phyloP scores from a whole-genome alignment of 805 yeast genomes.

The Barnettozyma californica region DNA sequence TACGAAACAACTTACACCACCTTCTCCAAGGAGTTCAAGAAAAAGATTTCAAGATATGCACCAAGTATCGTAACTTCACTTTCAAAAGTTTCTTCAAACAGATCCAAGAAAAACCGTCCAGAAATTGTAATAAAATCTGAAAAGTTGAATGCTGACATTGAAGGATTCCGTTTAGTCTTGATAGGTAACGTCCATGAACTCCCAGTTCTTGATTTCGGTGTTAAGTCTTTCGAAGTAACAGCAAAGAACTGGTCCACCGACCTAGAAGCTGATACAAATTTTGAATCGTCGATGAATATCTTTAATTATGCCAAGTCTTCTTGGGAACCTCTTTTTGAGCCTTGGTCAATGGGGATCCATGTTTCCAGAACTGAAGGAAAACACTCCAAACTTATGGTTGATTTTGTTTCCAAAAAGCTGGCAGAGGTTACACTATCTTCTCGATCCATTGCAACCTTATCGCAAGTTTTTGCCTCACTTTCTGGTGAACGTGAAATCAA shows the following conservation, averaged over 20 bases:
- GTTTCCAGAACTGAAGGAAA: slow-evolving; percentile 46
- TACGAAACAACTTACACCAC: slow-evolving; percentile 26
- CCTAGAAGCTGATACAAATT: slow-evolving; percentile 57
- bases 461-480: slow-evolving; percentile 59
- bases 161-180: slow-evolving; percentile 74
- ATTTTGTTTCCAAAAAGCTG: slow-evolving; percentile 65
- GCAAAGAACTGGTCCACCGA: slow-evolving; percentile 88
- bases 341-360: slow-evolving; percentile 76
- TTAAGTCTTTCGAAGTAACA: slow-evolving; percentile 60
- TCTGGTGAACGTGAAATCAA: slow-evolving; percentile 48
- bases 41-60: slow-evolving; percentile 56
- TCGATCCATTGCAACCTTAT: slow-evolving; percentile 68
- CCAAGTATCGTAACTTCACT: slow-evolving; percentile 56
- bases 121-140: slow-evolving; percentile 60
- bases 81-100: slow-evolving; percentile 31
- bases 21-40: slow-evolving; percentile 61
- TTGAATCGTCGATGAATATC: slow-evolving; percentile 65
- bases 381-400: slow-evolving; percentile 48
- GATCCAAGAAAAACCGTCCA: slow-evolving; percentile 21
- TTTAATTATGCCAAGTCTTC: slow-evolving; percentile 85
- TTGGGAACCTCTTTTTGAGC: slow-evolving; percentile 93
- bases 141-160: slow-evolving; percentile 55
- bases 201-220: slow-evolving; percentile 75
- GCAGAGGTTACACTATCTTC: slow-evolving; percentile 83
- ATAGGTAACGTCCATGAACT: slow-evolving; percentile 90